Percentiles rank a stretch among this genome's conserved stretches.
These are phyloP conservation scores for Sclerotiophoma versabilis DNA, from an alignment of 2,329 filamentous ascomycete species.

Conservation along the genomic window DNA sequence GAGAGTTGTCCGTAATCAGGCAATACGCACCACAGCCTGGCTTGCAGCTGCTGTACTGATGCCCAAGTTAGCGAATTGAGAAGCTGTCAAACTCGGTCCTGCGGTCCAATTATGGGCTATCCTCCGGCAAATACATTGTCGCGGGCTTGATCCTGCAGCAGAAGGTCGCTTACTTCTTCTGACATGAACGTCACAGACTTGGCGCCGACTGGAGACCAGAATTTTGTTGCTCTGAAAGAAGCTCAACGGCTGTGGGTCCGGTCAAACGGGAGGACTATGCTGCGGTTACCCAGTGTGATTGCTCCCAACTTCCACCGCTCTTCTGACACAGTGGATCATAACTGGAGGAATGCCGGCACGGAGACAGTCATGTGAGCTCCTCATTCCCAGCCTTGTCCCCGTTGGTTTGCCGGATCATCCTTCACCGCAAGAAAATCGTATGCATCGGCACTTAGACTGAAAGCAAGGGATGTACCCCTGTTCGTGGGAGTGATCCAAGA, in stretches of 20 bases:
- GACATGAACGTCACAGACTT: background rate
- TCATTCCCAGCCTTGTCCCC: conserved; percentile 19
- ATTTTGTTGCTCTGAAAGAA: background rate
- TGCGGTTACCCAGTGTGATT: background rate
- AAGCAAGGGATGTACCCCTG: conserved; percentile 15
- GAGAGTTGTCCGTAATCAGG: background rate
- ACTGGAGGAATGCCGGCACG: conserved; percentile 14
- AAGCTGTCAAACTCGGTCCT: background rate
- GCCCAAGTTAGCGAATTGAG: background rate
- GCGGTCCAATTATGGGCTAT: background rate
- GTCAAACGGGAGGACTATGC: conserved; percentile 7
- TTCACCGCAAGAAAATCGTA: conserved; percentile 27
- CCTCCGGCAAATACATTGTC: background rate
- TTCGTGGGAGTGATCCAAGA: conserved; percentile 24
- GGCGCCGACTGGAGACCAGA: background rate
- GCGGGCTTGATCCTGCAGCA: background rate
- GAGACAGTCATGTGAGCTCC: conserved; percentile 33
- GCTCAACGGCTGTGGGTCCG: conserved; percentile 9
- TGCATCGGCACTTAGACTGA: conserved; percentile 16
- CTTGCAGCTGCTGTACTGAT: conserved; percentile 7
- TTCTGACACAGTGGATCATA: conserved; percentile 15
- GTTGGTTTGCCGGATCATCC: conserved; percentile 21
- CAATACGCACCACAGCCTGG: conserved; percentile 5
- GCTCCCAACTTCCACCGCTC: conserved; percentile 29
- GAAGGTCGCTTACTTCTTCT: conserved; percentile 4